Base-by-base conservation (phyloP, 1,139 yeast genomes). In the Pichia cactophila region DNA sequence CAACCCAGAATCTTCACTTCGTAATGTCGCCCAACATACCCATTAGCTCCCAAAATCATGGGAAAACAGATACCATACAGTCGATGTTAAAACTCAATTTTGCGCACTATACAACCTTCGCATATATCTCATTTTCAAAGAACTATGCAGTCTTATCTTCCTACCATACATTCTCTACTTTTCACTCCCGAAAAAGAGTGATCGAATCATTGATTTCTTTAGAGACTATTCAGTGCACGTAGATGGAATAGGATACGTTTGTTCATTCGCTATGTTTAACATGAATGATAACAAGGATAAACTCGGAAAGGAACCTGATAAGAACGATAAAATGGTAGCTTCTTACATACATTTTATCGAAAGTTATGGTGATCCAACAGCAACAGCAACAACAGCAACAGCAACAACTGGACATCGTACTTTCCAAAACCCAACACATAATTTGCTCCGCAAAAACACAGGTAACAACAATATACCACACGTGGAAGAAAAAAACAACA, bases 231-330 rank as follows among this genome's bases (percentile, higher is more conserved):
- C 95, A 11, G 81, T 89, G 12, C 94, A 90, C 64, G 88, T 90
- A 44, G 97, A 90, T 68, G 97, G 97, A 0, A 70, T 92, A 43
- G 99, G 98, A 0, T 86, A 90, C 61, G 95, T 92, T 37, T 92
- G 98, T 63, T 83, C 87, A 42, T 88, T 83, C 72, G 97, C 98
- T 3, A 86, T 87, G 81, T 94, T 92, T 67, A 86, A 86, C 58
- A 79, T 83, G 54, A 85, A 83, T 56, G 78, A 80, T 52, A 78
- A 75, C 56, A 74, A 77, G 57, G 76, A 72, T 51, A 68, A 63
- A 47, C 56, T 59, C 7, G 42, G 28, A 8, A 39, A 31, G 5
- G 68, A 74, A 23, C 57, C 57, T 40, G 57, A 64, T 29, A 81
- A 81, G 37, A 90, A 87, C 58, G 95, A 88, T 53, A 90, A 90